Percentiles rank a stretch among this genome's conserved stretches.
phyloP scores from a whole-genome alignment of 2,329 filamentous ascomycete species.

The Seiridium cupressi region DNA sequence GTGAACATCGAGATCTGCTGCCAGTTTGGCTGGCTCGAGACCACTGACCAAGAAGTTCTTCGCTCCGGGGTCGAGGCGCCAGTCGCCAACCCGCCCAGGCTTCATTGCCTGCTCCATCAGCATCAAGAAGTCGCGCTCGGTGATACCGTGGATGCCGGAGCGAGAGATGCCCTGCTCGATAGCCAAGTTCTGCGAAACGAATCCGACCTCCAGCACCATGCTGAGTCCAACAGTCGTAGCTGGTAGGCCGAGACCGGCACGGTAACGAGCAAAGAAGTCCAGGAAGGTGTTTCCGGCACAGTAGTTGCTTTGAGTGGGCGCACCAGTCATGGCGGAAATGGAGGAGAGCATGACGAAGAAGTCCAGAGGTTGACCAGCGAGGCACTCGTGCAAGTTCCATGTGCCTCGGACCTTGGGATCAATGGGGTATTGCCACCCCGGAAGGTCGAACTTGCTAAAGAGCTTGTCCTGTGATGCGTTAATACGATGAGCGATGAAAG shows the following conservation, averaged over 20 bases:
- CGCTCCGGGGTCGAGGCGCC: conserved; percentile 11
- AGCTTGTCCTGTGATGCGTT: conserved; percentile 21
- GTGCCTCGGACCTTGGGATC: conserved; percentile 40
- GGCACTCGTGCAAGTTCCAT: conserved; percentile 37
- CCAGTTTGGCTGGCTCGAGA: conserved; percentile 11
- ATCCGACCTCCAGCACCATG: conserved; percentile 14
- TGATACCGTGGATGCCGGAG: conserved; percentile 13
- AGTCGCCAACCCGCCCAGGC: conserved; percentile 10
- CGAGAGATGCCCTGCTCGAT: conserved; percentile 14
- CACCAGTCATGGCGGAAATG: conserved; percentile 18
- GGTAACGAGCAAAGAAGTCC: conserved; percentile 18
- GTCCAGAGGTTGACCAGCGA: conserved; percentile 18
- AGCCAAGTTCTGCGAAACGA: conserved; percentile 11
- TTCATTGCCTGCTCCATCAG: conserved; percentile 14
- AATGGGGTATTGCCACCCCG: conserved; percentile 33
- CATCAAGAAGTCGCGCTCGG: conserved; percentile 13
- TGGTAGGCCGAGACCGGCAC: conserved; percentile 5
- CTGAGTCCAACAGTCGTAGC: conserved; percentile 13
- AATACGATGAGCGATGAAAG: too few relatives aligned
- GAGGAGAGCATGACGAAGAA: conserved; percentile 29
- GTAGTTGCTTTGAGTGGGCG: conserved; percentile 26
- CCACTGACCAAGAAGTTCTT: conserved; percentile 14
- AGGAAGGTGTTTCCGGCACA: conserved; percentile 27
- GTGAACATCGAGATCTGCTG: conserved; percentile 12
- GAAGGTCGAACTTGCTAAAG: conserved; percentile 33